Base-by-base conservation (phyloP, 2,329 filamentous ascomycete species). In the Gnomoniopsis smithogilvyi region DNA sequence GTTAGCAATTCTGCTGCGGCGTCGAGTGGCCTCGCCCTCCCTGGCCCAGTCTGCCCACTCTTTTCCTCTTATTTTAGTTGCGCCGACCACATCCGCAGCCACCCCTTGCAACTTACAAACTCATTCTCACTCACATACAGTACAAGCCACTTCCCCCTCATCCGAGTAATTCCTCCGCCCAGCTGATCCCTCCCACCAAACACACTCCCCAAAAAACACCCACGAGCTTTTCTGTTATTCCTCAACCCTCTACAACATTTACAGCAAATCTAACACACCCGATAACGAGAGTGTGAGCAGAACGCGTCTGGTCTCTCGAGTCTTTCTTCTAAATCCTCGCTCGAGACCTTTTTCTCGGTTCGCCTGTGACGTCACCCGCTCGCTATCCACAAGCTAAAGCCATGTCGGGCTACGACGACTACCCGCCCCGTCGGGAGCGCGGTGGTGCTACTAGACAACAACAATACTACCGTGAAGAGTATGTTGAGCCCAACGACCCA, bases 341-440 rank as follows among this genome's bases (percentile, higher is more conserved):
- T 11, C 15, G 21, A 10, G 19, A 19, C 2, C 41, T 6, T 43
- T 30, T 30, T 22, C 14, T 26, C 34, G 53, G 11, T 57, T 54
- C 34, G 51, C 52, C 62, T 47, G 52, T 59, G 54, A 55, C 62
- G 52, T 60, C 60, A 62, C 55, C 41, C 34, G 46, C 49, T 43
- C 36, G 54, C 46, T 62, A 48, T 45, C 22, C 53, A 22, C 46
- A 59, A 49, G 33, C 60, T 41, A 61, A 41, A 24, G 65, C 59
- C 64, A 79, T 79, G 75, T 74, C 75, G 58, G 75, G 76, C 65
- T 85, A 85, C 77, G 82, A 85, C 67, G 83, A 84, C 67, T 81
- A 84, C 54, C 64, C 69, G 48, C 73, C 70, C 26, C 74, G 72
- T 66, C 70, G 76, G 66, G 78, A 82, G 55, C 76, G 80, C 68